Evolutionary conservation across 192 early-diverging fungal species (phyloP), one percentile per base, ranked within the genome.

Genomic region (Phycomyces blakesleeanus): DNA sequence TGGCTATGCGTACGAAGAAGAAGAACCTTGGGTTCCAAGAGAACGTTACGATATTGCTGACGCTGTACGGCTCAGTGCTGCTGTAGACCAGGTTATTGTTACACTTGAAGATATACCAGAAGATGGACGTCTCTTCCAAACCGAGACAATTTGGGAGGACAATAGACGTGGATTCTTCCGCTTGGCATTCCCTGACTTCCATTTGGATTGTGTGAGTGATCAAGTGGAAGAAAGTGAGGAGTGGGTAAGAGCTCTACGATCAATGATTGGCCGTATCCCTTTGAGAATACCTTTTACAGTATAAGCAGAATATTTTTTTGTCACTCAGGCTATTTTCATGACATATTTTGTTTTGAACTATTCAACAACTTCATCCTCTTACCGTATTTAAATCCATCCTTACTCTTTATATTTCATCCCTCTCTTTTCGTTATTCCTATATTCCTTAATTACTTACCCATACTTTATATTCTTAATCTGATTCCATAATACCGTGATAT

Each of bases 131-230:
- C 38, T 65, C 16, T 65, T 65, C n/a, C 52, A 47, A 37, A 0
- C 54, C 18, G 63, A 65, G 29, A 44, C 63, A 15, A 65, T 65
- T 24, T 34, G 40, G 38, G 63, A 55, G n/a, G 63, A 65, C 38
- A 65, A 65, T 27, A 20, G 54, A 14, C 27, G 40, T 7, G 63
- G 63, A 1, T 65, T 65, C 37, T 65, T 65, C 55, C 39, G 63
- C 18, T 22, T 65, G 14, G 38, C 24, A 12, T 65, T 65, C 37
- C 27, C 63, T 21, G 63, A 65, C 42, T 65, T 54, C 16, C 24
- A 65, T 49, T 24, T 65, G 15, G 63, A 65, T 50, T 65, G 63
- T 57, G 63, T 65, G 22, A 65, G 63, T 38, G 63, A 65, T 65
- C 41, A 65, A 44, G 54, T 44, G 11, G 42, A 57, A 10, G 63